Evolutionary conservation across 139 green algal species (phyloP).

Genomic region (Micractinium sp.): DNA sequence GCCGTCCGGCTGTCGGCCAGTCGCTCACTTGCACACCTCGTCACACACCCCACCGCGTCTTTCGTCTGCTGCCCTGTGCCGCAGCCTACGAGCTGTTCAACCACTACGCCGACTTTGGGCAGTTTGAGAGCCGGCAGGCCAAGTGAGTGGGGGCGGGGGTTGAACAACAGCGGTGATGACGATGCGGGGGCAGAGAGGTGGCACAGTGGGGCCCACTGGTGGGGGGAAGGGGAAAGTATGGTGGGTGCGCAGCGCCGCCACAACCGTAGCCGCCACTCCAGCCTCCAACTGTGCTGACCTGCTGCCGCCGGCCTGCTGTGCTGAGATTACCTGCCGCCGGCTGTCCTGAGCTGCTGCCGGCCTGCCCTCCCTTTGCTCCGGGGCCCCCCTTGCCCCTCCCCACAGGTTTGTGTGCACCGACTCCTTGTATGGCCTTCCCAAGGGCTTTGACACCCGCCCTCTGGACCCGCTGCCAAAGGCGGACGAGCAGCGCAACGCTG

Average conservation of each 20-base stretch:
- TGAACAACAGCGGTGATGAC: too few relatives aligned
- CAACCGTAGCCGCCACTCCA: too few relatives aligned
- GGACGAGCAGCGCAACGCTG: not conserved
- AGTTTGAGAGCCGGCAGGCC: slow-evolving; percentile 45
- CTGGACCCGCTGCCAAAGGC: not conserved
- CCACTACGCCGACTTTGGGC: slow-evolving; percentile 46
- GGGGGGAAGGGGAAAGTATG: too few relatives aligned
- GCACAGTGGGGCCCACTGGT: too few relatives aligned
- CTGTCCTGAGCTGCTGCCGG: too few relatives aligned
- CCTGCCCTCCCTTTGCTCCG: not conserved
- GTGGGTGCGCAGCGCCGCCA: too few relatives aligned
- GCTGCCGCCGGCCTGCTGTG: too few relatives aligned
- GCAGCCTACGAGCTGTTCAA: slow-evolving; percentile 30
- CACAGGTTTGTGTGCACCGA: slow-evolving; percentile 35
- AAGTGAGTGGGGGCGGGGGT: slow-evolving; percentile 4
- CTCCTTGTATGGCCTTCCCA: not conserved
- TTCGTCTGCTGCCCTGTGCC: too few relatives aligned
- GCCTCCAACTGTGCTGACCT: too few relatives aligned
- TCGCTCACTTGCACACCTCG: not conserved
- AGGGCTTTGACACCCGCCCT: slow-evolving; percentile 8
- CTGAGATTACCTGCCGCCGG: too few relatives aligned
- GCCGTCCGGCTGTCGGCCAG: not conserved
- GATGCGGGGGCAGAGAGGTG: not conserved
- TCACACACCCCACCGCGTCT: too few relatives aligned
- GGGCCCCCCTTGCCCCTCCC: too few relatives aligned